Conservation (phyloP, 1,284 basidiomycete species). For the Pseudozyma pruni region DNA sequence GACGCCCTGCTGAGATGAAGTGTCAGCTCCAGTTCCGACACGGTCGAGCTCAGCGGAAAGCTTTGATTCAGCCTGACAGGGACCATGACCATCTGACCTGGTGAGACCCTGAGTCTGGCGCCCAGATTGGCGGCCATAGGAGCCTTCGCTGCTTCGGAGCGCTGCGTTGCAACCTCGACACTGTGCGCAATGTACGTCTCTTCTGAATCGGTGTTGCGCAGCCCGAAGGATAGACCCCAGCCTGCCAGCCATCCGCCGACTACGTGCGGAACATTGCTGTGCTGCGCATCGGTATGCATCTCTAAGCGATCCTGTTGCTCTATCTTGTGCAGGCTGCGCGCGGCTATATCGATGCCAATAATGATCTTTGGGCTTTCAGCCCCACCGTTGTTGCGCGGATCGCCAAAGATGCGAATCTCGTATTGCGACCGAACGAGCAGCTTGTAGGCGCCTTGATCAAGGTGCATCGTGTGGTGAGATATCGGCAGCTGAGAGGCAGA, state of each 20-base stretch:
- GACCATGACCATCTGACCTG: slow-evolving; percentile 10
- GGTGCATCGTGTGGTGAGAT: slow-evolving; percentile 33
- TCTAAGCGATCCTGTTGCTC: background rate
- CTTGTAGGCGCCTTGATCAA: slow-evolving; percentile 31
- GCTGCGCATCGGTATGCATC: slow-evolving; percentile 22
- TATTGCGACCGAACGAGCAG: slow-evolving; percentile 40
- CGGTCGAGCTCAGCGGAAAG: background rate
- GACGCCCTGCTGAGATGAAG: background rate
- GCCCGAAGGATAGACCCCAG: slow-evolving; percentile 28
- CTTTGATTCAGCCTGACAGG: slow-evolving; percentile 14
- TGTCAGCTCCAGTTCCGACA: background rate
- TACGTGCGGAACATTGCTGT: slow-evolving; percentile 41
- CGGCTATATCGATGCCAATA: slow-evolving; percentile 35
- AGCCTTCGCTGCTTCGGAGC: background rate
- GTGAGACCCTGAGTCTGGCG: background rate
- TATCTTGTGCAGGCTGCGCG: slow-evolving; percentile 1
- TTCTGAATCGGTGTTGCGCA: slow-evolving; percentile 21
- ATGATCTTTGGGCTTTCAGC: slow-evolving; percentile 28
- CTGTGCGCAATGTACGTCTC: slow-evolving; percentile 4
- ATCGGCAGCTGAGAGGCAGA: background rate
- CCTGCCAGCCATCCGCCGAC: slow-evolving; percentile 48
- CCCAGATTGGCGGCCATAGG: slow-evolving; percentile 4
- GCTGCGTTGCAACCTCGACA: background rate
- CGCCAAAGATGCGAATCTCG: slow-evolving; percentile 54
- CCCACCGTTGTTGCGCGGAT: slow-evolving; percentile 18